Conservation (phyloP, 2,329 filamentous ascomycete species). For the Cladosporium colombiae region DNA sequence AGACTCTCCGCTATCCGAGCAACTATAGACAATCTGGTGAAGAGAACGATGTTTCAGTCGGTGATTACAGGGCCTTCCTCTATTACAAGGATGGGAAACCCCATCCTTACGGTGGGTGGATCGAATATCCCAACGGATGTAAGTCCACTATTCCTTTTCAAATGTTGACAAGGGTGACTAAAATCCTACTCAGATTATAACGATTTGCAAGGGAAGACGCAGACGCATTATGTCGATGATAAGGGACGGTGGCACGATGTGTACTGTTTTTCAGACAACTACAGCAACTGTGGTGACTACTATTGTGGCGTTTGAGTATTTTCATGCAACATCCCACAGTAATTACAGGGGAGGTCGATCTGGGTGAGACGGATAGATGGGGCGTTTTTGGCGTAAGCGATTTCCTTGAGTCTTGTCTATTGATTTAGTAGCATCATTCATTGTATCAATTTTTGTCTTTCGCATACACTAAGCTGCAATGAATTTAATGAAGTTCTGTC, state of each 20-base stretch:
- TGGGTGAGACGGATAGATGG: too few species aligned
- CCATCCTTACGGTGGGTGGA: background rate
- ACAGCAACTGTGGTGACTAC: background rate
- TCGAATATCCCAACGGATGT: background rate
- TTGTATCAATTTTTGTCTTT: too few species aligned
- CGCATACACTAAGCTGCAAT: too few species aligned
- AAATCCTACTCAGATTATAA: background rate
- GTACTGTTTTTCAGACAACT: constrained; percentile 9
- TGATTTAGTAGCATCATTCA: too few species aligned
- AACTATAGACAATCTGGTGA: background rate
- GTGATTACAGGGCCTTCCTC: background rate
- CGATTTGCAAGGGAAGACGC: background rate
- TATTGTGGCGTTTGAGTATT: background rate
- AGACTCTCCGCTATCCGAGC: background rate
- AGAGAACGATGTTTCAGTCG: too few species aligned
- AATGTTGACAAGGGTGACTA: background rate
- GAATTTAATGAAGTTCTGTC: too few species aligned
- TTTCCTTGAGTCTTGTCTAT: too few species aligned
- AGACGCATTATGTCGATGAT: background rate
- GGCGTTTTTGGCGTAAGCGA: too few species aligned
- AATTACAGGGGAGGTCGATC: background rate
- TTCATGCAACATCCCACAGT: background rate
- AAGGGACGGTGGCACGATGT: background rate
- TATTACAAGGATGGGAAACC: background rate
- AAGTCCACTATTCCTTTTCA: background rate